A percentile compares a stretch with the other conserved stretches of the same genome.
Evolutionary conservation across 768 basidiomycete species (phyloP).

Genomic region (Tylopilus felleus): DNA sequence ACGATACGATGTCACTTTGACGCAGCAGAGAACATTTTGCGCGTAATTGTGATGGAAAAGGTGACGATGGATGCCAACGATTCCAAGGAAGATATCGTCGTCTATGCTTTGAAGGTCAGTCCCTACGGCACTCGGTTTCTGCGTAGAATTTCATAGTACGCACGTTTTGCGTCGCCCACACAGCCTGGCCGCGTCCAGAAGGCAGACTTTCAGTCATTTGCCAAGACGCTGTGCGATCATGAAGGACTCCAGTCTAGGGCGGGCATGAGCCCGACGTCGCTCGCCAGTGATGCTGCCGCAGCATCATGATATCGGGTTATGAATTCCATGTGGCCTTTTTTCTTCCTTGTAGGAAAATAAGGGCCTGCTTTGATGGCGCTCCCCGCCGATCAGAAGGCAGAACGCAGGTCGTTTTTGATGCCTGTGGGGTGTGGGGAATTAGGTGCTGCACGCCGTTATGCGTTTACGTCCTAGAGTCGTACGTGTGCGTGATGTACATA

Average conservation of each 20-base stretch:
- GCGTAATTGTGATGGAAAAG: conserved; percentile 53
- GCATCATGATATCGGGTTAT: conserved; percentile 13
- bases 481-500: conserved; percentile 2
- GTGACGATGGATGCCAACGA: conserved; percentile 25
- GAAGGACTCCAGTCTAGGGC: conserved; percentile 27
- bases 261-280: not conserved
- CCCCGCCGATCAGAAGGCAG: conserved; percentile 12
- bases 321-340: not conserved
- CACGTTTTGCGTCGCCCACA: not conserved
- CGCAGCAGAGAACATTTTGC: conserved; percentile 50
- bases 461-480: conserved; percentile 9
- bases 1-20: conserved; percentile 59
- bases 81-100: conserved; percentile 42
- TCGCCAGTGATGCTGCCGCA: conserved; percentile 3
- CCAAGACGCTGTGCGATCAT: conserved; percentile 41
- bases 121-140: not conserved
- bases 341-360: not conserved
- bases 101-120: conserved; percentile 64
- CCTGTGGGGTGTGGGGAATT: conserved; percentile 16
- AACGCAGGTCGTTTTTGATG: conserved; percentile 22
- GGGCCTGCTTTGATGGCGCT: conserved; percentile 1
- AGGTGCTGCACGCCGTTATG: conserved; percentile 3
- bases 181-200: conserved; percentile 42
- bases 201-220: conserved; percentile 53
- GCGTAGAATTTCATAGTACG: not conserved